Base-by-base conservation (phyloP, 1,284 basidiomycete genomes). In the Malassezia restricta region DNA sequence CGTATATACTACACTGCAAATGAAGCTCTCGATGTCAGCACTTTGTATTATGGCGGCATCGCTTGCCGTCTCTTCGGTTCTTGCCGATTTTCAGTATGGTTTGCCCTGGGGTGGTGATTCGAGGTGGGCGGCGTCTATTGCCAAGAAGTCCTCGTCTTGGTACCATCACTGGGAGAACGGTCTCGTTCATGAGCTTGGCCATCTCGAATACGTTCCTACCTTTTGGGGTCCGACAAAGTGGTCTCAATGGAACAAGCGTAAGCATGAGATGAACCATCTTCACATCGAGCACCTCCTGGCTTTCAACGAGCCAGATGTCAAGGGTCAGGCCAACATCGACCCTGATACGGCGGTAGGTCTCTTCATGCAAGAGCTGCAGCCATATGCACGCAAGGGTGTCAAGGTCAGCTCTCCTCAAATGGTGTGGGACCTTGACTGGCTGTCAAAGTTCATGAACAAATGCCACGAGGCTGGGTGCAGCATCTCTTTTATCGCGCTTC, bases 91-190 rank as follows among this genome's bases (percentile, higher is more conserved):
- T 51, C 29, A 50, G n/a, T 54, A 57, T 20, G 66, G 66, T 54
- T 50, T 69, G 8, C 58, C 66, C 0, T 71, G 66, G 66, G 68
- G 59, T 5, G 56, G 61, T 40, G 61, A 67, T 49, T 61, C 64
- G 59, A 47, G 51, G 35, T 66, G 61, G 59, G 63, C 65, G 1
- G 30, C 17, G 38, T 49, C 39, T 15, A 51, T 71, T 43, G 58
- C 59, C 37, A 59, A 62, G 33, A 66, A 60, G 31, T 54, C 59
- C 39, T 51, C 69, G 40, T 43, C 47, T 9, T 69, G 66, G 65
- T 69, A 69, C 51, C 65, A 66, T 57, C 68, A 71, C 61, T 71
- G 68, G 67, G 59, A 71, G 49, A 57, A 58, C 17, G 68, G 61
- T 15, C 49, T 12, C 8, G 55, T 63, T 53, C 20, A 53, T 48